Percentiles rank a stretch among this genome's conserved stretches.
Evolutionary conservation across 2,329 filamentous ascomycete species (phyloP).

Genomic region (Ceratocystiopsis minuta): DNA sequence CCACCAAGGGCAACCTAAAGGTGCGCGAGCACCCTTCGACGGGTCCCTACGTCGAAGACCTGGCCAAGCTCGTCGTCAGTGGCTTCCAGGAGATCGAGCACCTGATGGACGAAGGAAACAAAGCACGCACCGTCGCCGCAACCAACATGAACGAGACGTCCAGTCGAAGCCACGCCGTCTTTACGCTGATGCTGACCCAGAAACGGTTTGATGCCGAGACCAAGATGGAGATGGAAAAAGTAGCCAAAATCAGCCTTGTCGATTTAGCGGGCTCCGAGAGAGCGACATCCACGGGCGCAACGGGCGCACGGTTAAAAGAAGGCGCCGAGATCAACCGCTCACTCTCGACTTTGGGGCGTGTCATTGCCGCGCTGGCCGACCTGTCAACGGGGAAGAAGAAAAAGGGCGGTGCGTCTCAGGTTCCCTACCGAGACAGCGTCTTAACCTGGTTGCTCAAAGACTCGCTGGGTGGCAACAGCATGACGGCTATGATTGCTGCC

Average conservation of each 20-base stretch:
- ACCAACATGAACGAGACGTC: constrained; percentile 99
- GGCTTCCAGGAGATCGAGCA: constrained; percentile 93
- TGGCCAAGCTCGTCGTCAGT: constrained; percentile 84
- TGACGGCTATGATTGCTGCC: constrained; percentile 99
- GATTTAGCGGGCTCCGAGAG: constrained; percentile 95
- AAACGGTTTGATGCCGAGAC: constrained; percentile 83
- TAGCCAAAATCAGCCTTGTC: constrained; percentile 92
- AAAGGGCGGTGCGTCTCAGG: constrained; percentile 54
- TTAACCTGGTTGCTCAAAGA: constrained; percentile 95
- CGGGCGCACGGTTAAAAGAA: constrained; percentile 85
- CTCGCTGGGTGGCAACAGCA: constrained; percentile 91
- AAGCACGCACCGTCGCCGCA: constrained; percentile 89
- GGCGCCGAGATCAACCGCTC: constrained; percentile 98
- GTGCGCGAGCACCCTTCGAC: constrained; percentile 91
- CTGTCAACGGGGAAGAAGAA: constrained; percentile 71
- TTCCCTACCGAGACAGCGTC: constrained; percentile 93
- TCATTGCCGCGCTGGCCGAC: constrained; percentile 90
- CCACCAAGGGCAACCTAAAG: constrained; percentile 59
- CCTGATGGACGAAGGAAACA: constrained; percentile 98
- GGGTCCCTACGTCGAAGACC: constrained; percentile 89
- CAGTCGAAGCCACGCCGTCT: constrained; percentile 93
- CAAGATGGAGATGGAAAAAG: constrained; percentile 94
- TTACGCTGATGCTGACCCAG: constrained; percentile 88
- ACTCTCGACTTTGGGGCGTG: constrained; percentile 85
- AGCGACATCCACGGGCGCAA: constrained; percentile 92